Percentiles rank a stretch among this genome's conserved stretches.
phyloP scores from a whole-genome alignment of 208 protist genomes.

The Trichomonas tenax region DNA sequence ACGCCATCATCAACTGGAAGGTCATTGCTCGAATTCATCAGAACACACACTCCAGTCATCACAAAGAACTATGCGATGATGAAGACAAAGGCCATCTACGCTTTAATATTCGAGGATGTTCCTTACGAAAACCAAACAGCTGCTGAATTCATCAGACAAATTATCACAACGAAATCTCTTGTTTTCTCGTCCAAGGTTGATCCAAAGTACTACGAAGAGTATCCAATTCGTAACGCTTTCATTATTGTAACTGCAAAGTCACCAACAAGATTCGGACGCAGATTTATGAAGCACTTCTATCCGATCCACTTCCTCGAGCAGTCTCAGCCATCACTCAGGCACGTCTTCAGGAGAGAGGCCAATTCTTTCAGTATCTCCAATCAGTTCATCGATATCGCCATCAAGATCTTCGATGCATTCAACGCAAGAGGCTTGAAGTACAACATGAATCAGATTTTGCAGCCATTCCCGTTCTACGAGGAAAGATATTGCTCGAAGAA shows the following conservation, averaged over 20 bases:
- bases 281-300: background rate
- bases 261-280: background rate
- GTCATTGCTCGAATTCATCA: background rate
- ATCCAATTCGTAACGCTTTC: background rate
- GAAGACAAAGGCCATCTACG: background rate
- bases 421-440: background rate
- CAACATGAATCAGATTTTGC: background rate
- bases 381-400: background rate
- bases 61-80: background rate
- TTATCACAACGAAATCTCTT: background rate
- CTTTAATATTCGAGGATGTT: background rate
- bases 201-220: background rate
- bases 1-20: background rate
- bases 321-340: background rate
- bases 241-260: background rate
- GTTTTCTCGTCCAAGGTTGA: background rate
- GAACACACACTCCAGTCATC: background rate
- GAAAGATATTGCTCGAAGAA: background rate
- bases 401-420: background rate
- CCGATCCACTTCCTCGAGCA: background rate
- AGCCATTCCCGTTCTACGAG: background rate
- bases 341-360: background rate
- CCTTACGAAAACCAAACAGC: background rate
- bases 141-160: background rate
- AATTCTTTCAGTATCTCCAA: background rate